Conservation (phyloP, 2,329 filamentous ascomycete genomes). For the Colletotrichum somersetense region DNA sequence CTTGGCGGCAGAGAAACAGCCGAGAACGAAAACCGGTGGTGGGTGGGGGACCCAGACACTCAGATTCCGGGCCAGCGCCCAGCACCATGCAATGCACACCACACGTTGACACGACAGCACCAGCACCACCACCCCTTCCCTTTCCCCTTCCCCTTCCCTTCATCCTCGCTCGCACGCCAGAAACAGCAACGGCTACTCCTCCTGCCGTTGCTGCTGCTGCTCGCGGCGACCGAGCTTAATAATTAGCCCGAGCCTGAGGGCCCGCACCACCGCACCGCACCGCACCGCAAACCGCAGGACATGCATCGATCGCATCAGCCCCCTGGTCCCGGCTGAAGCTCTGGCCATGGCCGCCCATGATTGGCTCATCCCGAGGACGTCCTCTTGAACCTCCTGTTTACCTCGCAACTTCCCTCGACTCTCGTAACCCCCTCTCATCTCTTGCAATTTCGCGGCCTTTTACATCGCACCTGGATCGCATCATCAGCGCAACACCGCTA, state of each 20-base stretch:
- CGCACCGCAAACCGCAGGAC: conserved; percentile 3
- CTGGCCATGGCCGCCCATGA: conserved; percentile 36
- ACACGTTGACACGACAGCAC: conserved; percentile 21
- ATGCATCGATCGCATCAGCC: conserved; percentile 43
- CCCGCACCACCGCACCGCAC: conserved; percentile 24
- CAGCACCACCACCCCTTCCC: neutral
- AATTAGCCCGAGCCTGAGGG: conserved; percentile 15
- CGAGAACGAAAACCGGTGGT: conserved; percentile 11
- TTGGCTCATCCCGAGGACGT: conserved; percentile 37
- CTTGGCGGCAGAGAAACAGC: conserved; percentile 31
- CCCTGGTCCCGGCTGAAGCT: conserved; percentile 42
- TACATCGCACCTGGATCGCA: conserved; percentile 32
- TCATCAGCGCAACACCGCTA: conserved; percentile 29
- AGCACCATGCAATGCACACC: conserved; percentile 5
- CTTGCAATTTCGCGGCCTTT: conserved; percentile 27
- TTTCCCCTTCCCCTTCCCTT: neutral
- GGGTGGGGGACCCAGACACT: conserved; percentile 27
- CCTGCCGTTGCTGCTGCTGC: conserved; percentile 17
- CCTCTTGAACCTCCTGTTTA: conserved; percentile 42
- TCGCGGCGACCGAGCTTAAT: conserved; percentile 24
- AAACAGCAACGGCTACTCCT: conserved; percentile 17
- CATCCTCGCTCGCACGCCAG: neutral
- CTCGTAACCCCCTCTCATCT: conserved; percentile 32
- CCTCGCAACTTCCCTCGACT: conserved; percentile 40
- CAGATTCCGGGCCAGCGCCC: conserved; percentile 30